Evolutionary conservation across 495 filamentous ascomycete species (phyloP), one percentile per base, ranked within the genome.

Genomic region (Beverwykella pulmonaria): DNA sequence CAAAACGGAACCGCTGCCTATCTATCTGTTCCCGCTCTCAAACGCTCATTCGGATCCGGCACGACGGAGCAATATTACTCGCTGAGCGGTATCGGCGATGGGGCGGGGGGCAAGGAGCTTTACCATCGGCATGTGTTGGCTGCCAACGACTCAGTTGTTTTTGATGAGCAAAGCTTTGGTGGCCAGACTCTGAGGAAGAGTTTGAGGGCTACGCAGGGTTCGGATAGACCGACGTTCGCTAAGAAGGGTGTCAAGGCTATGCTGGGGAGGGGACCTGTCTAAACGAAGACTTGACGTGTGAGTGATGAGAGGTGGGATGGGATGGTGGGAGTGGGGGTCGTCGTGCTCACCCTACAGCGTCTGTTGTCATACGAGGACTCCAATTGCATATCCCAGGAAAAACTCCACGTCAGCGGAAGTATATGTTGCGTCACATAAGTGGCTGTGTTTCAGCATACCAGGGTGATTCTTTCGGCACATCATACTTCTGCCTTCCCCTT

Each of bases 1-100:
- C 83, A 85, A 68, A 83, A 85, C 32, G 88, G 86, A 19, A 80
- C 75, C 8, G 86, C 86, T 9, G 65, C 58, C 30, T 89, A 86
- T 65, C 68, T 79, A 17, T 77, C 77, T 67, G 78, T 72, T 0
- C 82, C 79, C 0, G 80, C 80, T 23, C 75, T 76, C 27, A 82
- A 73, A 49, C 78, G 65, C 19, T 82, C 81, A 22, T 78, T 69
- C 29, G 81, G 82, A 15, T 83, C 73, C 48, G 88, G 87, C 0
- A 80, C 75, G 34, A 82, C 83, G 1, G 76, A 74, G 44, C 87
- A 89, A 73, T 75, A 78, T 6, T 86, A 88, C 62, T 73, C 68
- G 1, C 87, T 89, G 49, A 39, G 53, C 46, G 75, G 74, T n/a
- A 62, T 69, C 20, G 75, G 74, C 15, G 53, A 57, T 41, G 44